These are phyloP conservation scores for Phytophthora vignae DNA, from an alignment of 352 stramenopile species.

Conservation along the genomic window DNA sequence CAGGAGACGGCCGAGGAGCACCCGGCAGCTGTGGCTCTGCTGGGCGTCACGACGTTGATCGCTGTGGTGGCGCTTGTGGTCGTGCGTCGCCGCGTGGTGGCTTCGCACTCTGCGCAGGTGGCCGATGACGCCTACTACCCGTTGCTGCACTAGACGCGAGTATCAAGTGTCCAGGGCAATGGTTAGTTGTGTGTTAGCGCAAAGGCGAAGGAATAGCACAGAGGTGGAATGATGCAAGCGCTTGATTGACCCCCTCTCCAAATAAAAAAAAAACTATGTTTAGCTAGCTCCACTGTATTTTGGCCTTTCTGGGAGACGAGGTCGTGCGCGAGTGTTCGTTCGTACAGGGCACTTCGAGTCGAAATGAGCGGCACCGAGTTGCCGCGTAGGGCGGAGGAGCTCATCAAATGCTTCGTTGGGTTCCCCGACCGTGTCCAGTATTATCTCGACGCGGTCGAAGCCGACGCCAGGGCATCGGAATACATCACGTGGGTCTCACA, in stretches of 20 bases:
- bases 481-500: slow-evolving; percentile 10
- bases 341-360: neutral
- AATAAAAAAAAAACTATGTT: slow-evolving; percentile 1
- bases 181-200: neutral
- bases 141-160: slow-evolving; percentile 50
- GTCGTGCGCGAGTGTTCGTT: neutral
- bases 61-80: slow-evolving; percentile 63
- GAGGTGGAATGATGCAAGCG: neutral
- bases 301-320: no score
- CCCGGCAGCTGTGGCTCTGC: slow-evolving; percentile 36
- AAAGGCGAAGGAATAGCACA: neutral
- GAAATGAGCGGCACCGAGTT: neutral
- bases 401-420: slow-evolving; percentile 15
- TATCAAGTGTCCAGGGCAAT: no score
- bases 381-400: slow-evolving; percentile 9
- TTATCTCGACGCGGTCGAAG: slow-evolving; percentile 5
- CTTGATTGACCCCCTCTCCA: neutral
- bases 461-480: neutral
- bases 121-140: slow-evolving; percentile 69
- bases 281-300: neutral
- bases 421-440: slow-evolving; percentile 6
- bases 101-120: slow-evolving; percentile 20
- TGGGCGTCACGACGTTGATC: slow-evolving; percentile 51
- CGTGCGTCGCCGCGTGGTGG: slow-evolving; percentile 39
- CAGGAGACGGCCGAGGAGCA: slow-evolving; percentile 42